Evolutionary conservation across 2,329 filamentous ascomycete species (phyloP), one percentile per base, ranked within the genome.

Genomic region (Tolypocladium sp.): DNA sequence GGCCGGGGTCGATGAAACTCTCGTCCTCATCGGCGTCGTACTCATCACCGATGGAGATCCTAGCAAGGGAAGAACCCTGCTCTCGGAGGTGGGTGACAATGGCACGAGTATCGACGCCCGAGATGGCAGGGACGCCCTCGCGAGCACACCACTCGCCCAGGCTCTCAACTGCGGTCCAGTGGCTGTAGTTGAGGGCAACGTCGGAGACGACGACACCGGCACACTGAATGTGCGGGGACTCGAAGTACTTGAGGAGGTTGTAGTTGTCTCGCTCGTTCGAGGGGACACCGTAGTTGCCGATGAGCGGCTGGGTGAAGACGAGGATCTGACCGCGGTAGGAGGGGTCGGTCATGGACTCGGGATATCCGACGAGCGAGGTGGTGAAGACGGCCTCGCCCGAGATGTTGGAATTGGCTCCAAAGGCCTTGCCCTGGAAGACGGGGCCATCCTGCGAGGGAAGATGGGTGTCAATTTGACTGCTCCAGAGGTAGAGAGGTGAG

Each of bases 21-120:
- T 97, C 94, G 68, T 97, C 94, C 79, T 99, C 91, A 69, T 97
- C 93, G 64, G 92, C 93, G 76, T 99, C 94, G 74, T 99, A 99
- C 79, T 97, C 92, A 71, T 97, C 94, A 67, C 94, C 94, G 68
- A 96, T 88, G 51, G 92, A 90, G 76, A 99, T 96, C 71, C 91
- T 87, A 68, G 93, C 94, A 57, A 99, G 86, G 59, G 93, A 97
- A 52, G 93, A 97, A 75, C 94, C 94, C 76, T 94, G 90, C 82
- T 99, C 94, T 73, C 94, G 91, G 68, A 99, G 85, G 72, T 91
- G 87, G 57, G 94, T 97, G 72, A 99, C 94, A 70, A 99, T 96
- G 64, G 88, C 93, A 75, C 94, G 91, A 56, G 94, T 99, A 72
- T 99, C 94, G 54, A 99, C 94, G 57, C 94, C 94, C 51, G 92